Percentiles rank a stretch among this genome's conserved stretches.
Conservation (phyloP, 768 basidiomycete species). For the Lentinula sp. region DNA sequence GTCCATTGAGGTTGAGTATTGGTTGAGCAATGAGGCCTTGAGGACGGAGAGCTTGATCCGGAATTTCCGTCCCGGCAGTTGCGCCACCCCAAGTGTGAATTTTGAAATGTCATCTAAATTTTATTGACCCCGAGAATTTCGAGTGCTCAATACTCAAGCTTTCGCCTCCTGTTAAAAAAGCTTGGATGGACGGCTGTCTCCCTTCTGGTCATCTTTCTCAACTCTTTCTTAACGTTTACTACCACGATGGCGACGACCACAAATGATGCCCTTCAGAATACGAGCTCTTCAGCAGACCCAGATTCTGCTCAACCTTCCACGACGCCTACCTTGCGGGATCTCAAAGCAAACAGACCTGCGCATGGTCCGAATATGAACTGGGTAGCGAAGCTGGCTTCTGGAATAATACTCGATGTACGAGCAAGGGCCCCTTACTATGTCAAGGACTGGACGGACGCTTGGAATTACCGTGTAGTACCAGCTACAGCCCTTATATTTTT, state of each 20-base stretch:
- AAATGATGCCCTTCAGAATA: neutral
- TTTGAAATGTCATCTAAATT: no score
- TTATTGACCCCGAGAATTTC: no score
- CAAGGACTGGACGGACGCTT: constrained; percentile 88
- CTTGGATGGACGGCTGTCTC: neutral
- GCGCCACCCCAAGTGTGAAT: no score
- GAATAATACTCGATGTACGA: constrained; percentile 66
- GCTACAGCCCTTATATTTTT: constrained; percentile 84
- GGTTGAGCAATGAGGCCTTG: no score
- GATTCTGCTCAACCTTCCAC: neutral
- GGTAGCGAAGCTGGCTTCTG: constrained; percentile 37
- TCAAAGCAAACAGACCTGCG: neutral
- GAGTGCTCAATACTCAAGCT: no score
- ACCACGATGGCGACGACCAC: neutral
- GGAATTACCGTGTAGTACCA: constrained; percentile 87
- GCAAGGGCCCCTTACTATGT: constrained; percentile 74
- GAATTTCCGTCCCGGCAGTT: no score
- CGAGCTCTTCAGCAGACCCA: neutral
- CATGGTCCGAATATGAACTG: neutral
- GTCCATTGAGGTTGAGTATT: no score
- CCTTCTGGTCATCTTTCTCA: neutral
- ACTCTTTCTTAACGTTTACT: neutral
- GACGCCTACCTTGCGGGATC: neutral
- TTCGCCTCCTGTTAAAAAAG: no score
- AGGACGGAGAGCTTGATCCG: no score